Base-by-base conservation (phyloP, 768 basidiomycete species). In the Termitomyces sp. region DNA sequence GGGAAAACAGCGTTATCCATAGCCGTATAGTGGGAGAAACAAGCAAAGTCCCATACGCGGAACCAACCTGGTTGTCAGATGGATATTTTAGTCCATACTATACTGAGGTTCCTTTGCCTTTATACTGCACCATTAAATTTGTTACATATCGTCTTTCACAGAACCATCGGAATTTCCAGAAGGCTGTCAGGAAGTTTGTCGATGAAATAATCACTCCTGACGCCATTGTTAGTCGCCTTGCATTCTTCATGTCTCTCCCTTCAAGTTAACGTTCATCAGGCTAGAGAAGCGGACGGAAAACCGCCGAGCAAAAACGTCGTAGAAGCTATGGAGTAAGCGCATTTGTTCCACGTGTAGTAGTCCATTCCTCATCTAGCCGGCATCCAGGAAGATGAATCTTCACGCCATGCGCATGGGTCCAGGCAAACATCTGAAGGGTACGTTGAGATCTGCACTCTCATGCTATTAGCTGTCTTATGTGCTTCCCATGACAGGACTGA, bases 361-460 rank as follows among this genome's bases (percentile, higher is more conserved):
- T 41, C 0, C 12, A 24, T 27, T 18, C 49, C 34, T 27, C 26
- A 55, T 58, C n/a, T 32, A 32, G 5, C 53, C 8, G 12, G 10
- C 13, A 16, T 59, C 26, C 47, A 87, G 85, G 16, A 84, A 85
- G 51, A 53, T 82, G 31, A 86, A 93, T 65, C 55, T 98, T 20
- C 90, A 92, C 67, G 90, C 92, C 14, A 96, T 97, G 94, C 85
- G 92, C 20, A 78, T 95, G 73, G 96, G 96, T 16, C 95, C 95
- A 24, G 94, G 93, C 27, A 90, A 90, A 69, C 94, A 97, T 65
- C 77, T 98, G 24, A 80, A 90, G 63, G 74, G 76, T 66, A 44
- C 10, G 55, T 54, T 26, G 14, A 20, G 46, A 24, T 8, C 22
- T 27, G n/a, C 20, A 47, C 46, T 31, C 20, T 18, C 37, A 39